A percentile compares a stretch with the other conserved stretches of the same genome.
Evolutionary conservation across 2,329 filamentous ascomycete genomes (phyloP).

Genomic region (Ophiostoma montium): DNA sequence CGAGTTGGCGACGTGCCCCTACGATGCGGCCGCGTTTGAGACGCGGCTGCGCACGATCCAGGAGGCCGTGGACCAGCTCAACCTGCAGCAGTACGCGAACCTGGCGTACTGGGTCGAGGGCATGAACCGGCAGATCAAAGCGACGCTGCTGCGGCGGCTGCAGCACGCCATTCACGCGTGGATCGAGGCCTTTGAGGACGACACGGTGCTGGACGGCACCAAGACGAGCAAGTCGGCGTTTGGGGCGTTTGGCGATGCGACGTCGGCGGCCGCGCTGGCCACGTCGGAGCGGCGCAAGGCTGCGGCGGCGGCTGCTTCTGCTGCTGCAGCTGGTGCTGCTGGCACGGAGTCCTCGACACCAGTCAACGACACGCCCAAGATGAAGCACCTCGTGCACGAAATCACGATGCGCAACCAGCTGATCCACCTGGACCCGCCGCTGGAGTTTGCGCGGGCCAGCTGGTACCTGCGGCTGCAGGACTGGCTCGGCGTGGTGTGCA

Average conservation of each 20-base stretch:
- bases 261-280: too few relatives aligned
- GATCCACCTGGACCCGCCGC: slow-evolving; percentile 86
- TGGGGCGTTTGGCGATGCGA: not conserved
- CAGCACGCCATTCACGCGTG: slow-evolving; percentile 71
- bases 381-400: slow-evolving; percentile 70
- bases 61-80: slow-evolving; percentile 86
- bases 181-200: slow-evolving; percentile 71
- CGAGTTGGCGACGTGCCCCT: slow-evolving; percentile 74
- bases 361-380: slow-evolving; percentile 41
- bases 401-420: slow-evolving; percentile 97
- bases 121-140: slow-evolving; percentile 75
- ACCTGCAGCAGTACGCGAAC: slow-evolving; percentile 91
- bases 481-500: slow-evolving; percentile 88
- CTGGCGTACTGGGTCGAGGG: slow-evolving; percentile 77
- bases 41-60: slow-evolving; percentile 75
- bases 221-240: slow-evolving; percentile 6
- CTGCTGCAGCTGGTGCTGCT: slow-evolving; percentile 19
- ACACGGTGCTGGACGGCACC: slow-evolving; percentile 27
- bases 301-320: too few relatives aligned
- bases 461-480: slow-evolving; percentile 89
- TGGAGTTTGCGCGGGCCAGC: slow-evolving; percentile 80
- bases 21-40: slow-evolving; percentile 67
- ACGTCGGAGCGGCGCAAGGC: slow-evolving; percentile 22
- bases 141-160: slow-evolving; percentile 67
- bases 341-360: too few relatives aligned